Conservation (phyloP, 2,329 filamentous ascomycete genomes). For the Neoscytalidium dimidiatum region DNA sequence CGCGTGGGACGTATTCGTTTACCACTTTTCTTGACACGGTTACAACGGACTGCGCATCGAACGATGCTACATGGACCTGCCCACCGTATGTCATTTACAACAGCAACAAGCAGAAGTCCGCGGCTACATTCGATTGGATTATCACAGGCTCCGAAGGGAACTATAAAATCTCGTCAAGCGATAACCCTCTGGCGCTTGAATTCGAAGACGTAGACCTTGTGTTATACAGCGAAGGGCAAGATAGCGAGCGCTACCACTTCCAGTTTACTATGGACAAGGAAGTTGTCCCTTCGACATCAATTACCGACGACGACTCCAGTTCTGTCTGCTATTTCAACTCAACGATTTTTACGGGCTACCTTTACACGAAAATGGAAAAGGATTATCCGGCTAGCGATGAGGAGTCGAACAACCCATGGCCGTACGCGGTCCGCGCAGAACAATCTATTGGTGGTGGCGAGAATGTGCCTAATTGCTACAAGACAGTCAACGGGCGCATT, state of each 20-base stretch:
- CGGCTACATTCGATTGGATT: slow-evolving; percentile 63
- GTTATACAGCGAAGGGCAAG: slow-evolving; percentile 49
- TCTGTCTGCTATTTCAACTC: slow-evolving; percentile 61
- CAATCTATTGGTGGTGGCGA: slow-evolving; percentile 53
- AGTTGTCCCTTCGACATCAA: slow-evolving; percentile 50
- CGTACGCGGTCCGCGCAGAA: slow-evolving; percentile 58
- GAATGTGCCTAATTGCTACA: slow-evolving; percentile 58
- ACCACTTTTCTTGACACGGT: slow-evolving; percentile 58
- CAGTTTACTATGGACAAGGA: slow-evolving; percentile 55
- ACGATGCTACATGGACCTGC: slow-evolving; percentile 63
- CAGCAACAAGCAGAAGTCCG: slow-evolving; percentile 39
- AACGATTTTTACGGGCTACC: slow-evolving; percentile 57
- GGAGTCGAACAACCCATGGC: slow-evolving; percentile 48
- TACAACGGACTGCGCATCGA: slow-evolving; percentile 59
- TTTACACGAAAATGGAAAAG: slow-evolving; percentile 60
- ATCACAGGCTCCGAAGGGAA: slow-evolving; percentile 46
- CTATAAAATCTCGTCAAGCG: slow-evolving; percentile 58
- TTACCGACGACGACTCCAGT: slow-evolving; percentile 48
- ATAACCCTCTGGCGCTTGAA: slow-evolving; percentile 57
- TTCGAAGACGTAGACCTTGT: slow-evolving; percentile 57
- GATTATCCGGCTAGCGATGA: slow-evolving; percentile 36
- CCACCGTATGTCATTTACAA: slow-evolving; percentile 58
- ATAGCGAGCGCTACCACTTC: slow-evolving; percentile 61
- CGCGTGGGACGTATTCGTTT: slow-evolving; percentile 64
- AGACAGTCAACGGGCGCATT: slow-evolving; percentile 37